Conservation (phyloP, 2,329 filamentous ascomycete species). For the Aureobasidium sp. region DNA sequence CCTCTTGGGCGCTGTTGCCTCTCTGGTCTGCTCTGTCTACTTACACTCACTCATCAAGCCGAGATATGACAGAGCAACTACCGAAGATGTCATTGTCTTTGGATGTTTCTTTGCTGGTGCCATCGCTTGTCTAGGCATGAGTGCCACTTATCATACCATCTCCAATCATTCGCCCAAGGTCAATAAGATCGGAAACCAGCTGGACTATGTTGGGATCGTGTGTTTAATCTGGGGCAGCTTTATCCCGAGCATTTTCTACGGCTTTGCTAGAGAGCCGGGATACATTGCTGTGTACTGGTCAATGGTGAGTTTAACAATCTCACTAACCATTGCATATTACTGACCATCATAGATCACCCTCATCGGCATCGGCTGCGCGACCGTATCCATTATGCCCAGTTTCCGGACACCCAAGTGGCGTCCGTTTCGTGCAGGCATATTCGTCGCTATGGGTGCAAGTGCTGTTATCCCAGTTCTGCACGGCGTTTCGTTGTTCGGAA, state of each 20-base stretch:
- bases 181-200: constrained; percentile 76
- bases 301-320: background rate
- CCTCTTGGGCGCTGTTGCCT: constrained; percentile 56
- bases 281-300: constrained; percentile 63
- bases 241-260: constrained; percentile 81
- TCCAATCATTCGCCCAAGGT: constrained; percentile 75
- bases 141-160: constrained; percentile 70
- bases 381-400: constrained; percentile 68
- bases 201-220: constrained; percentile 94
- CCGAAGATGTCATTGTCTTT: constrained; percentile 62
- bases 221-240: constrained; percentile 86
- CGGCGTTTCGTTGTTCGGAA: constrained; percentile 60
- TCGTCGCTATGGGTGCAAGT: constrained; percentile 76
- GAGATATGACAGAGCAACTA: constrained; percentile 55
- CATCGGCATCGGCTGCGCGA: constrained; percentile 66
- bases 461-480: constrained; percentile 78
- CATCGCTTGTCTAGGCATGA: constrained; percentile 38
- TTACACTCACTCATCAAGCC: constrained; percentile 53
- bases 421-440: constrained; percentile 81
- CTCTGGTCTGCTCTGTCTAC: constrained; percentile 42
- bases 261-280: constrained; percentile 61
- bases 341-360: constrained; percentile 55
- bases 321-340: too few species aligned
- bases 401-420: constrained; percentile 81
- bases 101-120: constrained; percentile 67